Percentiles rank a stretch among this genome's conserved stretches.
phyloP scores from a whole-genome alignment of 2,329 filamentous ascomycete genomes.

The Diaporthe nobilis region DNA sequence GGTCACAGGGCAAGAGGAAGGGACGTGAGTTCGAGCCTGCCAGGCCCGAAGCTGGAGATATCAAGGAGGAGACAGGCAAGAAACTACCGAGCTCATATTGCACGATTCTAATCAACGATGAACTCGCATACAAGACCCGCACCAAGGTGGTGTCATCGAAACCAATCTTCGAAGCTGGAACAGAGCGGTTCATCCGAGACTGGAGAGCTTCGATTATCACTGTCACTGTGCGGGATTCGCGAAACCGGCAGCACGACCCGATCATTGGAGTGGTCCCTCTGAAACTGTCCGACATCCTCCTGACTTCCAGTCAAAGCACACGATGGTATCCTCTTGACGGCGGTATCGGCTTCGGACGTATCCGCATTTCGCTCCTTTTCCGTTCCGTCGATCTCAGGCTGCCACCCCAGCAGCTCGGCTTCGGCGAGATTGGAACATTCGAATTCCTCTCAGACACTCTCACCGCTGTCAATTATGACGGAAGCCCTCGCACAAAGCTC shows the following conservation, averaged over 20 bases:
- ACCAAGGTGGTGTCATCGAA: conserved; percentile 94
- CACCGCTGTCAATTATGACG: conserved; percentile 72
- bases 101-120: conserved; percentile 90
- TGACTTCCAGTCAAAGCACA: conserved; percentile 87
- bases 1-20: conserved; percentile 84
- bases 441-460: conserved; percentile 84
- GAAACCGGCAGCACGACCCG: conserved; percentile 93
- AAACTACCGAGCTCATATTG: conserved; percentile 92
- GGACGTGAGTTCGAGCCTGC: conserved; percentile 92
- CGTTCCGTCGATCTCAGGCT: conserved; percentile 88
- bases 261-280: conserved; percentile 93
- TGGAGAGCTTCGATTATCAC: conserved; percentile 92
- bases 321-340: conserved; percentile 98
- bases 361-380: conserved; percentile 91
- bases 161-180: conserved; percentile 97
- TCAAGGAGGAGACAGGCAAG: conserved; percentile 85
- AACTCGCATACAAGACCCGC: conserved; percentile 91
- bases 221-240: conserved; percentile 87
- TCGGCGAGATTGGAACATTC: conserved; percentile 92
- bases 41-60: conserved; percentile 83
- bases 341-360: conserved; percentile 90
- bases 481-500: conserved; percentile 79
- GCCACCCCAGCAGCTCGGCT: conserved; percentile 88
- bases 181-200: conserved; percentile 91
- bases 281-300: conserved; percentile 88